A percentile compares a stretch with the other conserved stretches of the same genome.
Conservation (phyloP, 2,329 filamentous ascomycete species). For the Cyphellophora attinorum region DNA sequence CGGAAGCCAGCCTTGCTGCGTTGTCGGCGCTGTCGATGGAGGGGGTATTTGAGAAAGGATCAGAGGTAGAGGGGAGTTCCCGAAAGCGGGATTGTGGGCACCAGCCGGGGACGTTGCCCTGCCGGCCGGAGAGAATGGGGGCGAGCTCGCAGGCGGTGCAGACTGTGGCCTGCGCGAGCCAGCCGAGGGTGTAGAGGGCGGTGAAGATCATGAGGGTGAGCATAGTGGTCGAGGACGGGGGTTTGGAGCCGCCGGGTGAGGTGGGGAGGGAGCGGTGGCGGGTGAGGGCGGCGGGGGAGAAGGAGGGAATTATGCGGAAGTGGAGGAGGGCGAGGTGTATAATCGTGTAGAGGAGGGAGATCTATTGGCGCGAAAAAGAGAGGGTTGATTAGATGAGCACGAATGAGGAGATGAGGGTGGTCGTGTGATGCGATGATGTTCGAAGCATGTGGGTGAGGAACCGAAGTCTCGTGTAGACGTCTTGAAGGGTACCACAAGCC, state of each 20-base stretch:
- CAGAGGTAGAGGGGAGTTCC: slow-evolving; percentile 7
- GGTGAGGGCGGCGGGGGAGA: slow-evolving; percentile 5
- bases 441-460: too few species aligned
- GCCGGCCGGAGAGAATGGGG: slow-evolving; percentile 11
- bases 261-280: slow-evolving; percentile 4
- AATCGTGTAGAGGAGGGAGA: slow-evolving; percentile 12
- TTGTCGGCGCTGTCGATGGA: slow-evolving; percentile 13
- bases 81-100: slow-evolving; percentile 15
- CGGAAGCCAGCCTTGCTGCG: slow-evolving; percentile 45
- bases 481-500: too few species aligned
- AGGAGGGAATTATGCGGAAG: slow-evolving; percentile 7
- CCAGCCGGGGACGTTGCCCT: slow-evolving; percentile 13
- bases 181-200: slow-evolving; percentile 11
- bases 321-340: slow-evolving; percentile 11
- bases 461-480: too few species aligned
- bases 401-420: too few species aligned
- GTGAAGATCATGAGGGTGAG: slow-evolving; percentile 6
- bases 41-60: too few species aligned
- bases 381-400: background rate
- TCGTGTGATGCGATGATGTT: too few species aligned
- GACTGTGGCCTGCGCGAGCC: slow-evolving; percentile 11
- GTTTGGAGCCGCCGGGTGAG: background rate
- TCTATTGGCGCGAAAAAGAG: slow-evolving; percentile 7
- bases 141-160: slow-evolving; percentile 15
- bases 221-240: background rate